A percentile compares a stretch with the other conserved stretches of the same genome.
phyloP scores from a whole-genome alignment of 2,329 filamentous ascomycete genomes.

The Fonsecaea multimorphosa region DNA sequence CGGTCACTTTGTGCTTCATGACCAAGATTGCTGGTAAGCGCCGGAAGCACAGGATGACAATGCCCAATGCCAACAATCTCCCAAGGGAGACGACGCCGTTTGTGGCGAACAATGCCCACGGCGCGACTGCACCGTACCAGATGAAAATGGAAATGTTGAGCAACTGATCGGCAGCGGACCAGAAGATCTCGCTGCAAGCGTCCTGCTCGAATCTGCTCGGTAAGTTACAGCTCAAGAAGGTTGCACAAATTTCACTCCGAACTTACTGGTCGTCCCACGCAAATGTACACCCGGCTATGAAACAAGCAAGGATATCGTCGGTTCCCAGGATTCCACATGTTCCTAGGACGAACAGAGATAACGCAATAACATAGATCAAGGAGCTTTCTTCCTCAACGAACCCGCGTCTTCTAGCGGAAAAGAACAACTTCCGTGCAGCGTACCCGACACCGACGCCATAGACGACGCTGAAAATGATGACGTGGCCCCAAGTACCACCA shows the following conservation, averaged over 20 bases:
- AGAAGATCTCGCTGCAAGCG: conserved; percentile 86
- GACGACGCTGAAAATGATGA: conserved; percentile 74
- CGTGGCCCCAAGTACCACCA: conserved; percentile 81
- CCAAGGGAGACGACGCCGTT: conserved; percentile 74
- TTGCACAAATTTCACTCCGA: neutral
- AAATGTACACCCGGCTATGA: conserved; percentile 58
- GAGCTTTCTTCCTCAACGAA: conserved; percentile 88
- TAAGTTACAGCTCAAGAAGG: conserved; percentile 71
- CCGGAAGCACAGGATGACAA: conserved; percentile 76
- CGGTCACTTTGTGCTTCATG: conserved; percentile 75
- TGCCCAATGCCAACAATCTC: conserved; percentile 72
- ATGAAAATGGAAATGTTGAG: conserved; percentile 86
- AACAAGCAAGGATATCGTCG: conserved; percentile 43
- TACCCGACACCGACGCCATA: conserved; percentile 81
- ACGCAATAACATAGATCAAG: conserved; percentile 80
- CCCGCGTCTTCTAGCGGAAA: conserved; percentile 79
- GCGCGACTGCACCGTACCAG: conserved; percentile 86
- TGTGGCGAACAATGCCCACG: conserved; percentile 72
- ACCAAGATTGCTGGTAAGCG: conserved; percentile 76
- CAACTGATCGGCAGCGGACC: conserved; percentile 91
- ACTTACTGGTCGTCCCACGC: conserved; percentile 72
- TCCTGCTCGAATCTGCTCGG: conserved; percentile 71
- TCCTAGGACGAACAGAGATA: conserved; percentile 57
- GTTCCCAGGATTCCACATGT: conserved; percentile 39
- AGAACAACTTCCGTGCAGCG: conserved; percentile 78